phyloP scores from a whole-genome alignment of 2,329 filamentous ascomycete species.

The Diaporthe longicolla region DNA sequence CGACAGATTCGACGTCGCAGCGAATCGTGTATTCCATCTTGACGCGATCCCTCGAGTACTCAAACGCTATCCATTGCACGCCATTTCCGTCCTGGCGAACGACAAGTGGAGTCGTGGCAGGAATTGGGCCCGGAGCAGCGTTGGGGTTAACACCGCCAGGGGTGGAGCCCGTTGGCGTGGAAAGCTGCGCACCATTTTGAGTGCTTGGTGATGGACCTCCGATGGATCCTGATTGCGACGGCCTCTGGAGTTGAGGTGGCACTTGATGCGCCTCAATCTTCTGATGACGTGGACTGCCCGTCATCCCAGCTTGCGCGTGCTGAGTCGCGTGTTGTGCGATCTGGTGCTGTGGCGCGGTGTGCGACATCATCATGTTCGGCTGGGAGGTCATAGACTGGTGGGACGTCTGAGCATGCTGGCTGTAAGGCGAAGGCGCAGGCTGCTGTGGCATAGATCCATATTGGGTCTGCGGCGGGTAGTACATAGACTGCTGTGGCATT shows the following conservation, averaged over 20 bases:
- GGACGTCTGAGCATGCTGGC: constrained; percentile 68
- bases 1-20: constrained; percentile 97
- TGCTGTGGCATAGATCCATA: constrained; percentile 78
- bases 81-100: constrained; percentile 96
- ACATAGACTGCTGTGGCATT: constrained; percentile 85
- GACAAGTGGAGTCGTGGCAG: constrained; percentile 93
- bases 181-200: constrained; percentile 38
- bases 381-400: constrained; percentile 75
- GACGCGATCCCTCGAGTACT: constrained; percentile 95
- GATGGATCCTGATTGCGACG: constrained; percentile 63
- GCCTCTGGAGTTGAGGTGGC: constrained; percentile 73
- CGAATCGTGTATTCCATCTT: constrained; percentile 99
- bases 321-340: constrained; percentile 73
- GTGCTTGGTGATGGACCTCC: constrained; percentile 48
- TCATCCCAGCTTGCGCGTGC: constrained; percentile 69
- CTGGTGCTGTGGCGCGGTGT: constrained; percentile 69
- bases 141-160: constrained; percentile 83
- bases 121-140: constrained; percentile 94
- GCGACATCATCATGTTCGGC: constrained; percentile 77
- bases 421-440: constrained; percentile 71
- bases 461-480: constrained; percentile 75
- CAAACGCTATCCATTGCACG: constrained; percentile 98
- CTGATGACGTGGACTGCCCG: constrained; percentile 71
- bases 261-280: constrained; percentile 74
- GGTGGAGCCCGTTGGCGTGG: constrained; percentile 62